Base-by-base conservation (phyloP, 78 protist species). In the Speleostelium caveatum region DNA sequence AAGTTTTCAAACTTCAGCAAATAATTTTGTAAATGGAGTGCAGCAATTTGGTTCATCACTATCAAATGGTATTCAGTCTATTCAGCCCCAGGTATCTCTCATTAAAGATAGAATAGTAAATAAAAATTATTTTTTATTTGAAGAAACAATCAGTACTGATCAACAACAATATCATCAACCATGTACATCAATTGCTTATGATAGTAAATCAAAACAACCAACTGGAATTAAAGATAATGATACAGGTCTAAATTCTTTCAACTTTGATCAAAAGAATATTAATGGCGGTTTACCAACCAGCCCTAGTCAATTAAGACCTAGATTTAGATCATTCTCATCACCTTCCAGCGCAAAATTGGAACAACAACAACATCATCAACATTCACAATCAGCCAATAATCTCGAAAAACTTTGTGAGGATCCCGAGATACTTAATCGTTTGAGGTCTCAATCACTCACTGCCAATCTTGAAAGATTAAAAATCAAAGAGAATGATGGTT, bases 311-410 rank as follows among this genome's bases (percentile, higher is more conserved):
- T 4, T 3, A 32, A 45, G 28, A 32, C 59, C 60, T 36, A 76
- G 86, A 76, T 32, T 63, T 16, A 76, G 86, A 76, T 76, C 86
- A 62, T 63, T 62, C 3, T 76, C 86, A 2, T 66, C 72, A 35
- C 67, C 80, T 17, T 17, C 39, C 12, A 32, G 45, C 22, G 12
- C 36, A 36, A 63, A 73, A 38, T 30, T 1, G n/a, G 55, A 16
- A 73, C 63, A 19, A 19, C 62, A 24, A 32, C 42, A 14, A 17
- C 39, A n/a, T 39, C 62, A 16, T 7, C 30, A n/a, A n/a, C 6
- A 60, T 17, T 12, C 26, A 32, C 75, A 32, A 24, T 55, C 49
- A 62, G 33, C 38, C 28, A 28, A 16, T 62, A 49, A 10, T 42
- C 26, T 10, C 60, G 66, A n/a, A 32, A 62, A 17, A 16, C 42